Evolutionary conservation across 805 yeast genomes (phyloP).

Genomic region (Kurtzmaniella cleridarum): DNA sequence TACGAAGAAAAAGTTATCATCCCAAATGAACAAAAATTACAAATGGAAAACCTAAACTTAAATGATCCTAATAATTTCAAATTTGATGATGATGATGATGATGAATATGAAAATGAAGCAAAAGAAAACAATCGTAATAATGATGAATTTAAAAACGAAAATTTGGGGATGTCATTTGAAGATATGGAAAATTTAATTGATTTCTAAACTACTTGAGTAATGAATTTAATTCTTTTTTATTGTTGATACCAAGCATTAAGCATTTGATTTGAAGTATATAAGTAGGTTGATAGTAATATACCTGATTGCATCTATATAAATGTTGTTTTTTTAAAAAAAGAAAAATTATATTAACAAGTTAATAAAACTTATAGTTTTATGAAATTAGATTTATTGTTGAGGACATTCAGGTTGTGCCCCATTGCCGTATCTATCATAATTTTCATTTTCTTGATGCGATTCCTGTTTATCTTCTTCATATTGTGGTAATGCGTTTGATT

Average conservation of each 20-base stretch:
- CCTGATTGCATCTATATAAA: not conserved
- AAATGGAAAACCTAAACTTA: constrained; percentile 9
- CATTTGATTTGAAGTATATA: not conserved
- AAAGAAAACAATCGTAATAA: constrained; percentile 7
- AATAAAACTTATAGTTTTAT: not conserved
- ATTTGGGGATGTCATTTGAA: constrained; percentile 25
- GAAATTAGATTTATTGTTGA: constrained; percentile 14
- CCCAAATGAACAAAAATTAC: constrained; percentile 9
- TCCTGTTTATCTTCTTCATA: constrained; percentile 15
- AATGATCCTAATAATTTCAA: constrained; percentile 7
- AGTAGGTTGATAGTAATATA: not conserved
- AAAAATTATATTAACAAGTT: constrained; percentile 4
- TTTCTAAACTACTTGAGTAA: constrained; percentile 9
- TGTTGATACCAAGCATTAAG: no score
- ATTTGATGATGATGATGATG: constrained; percentile 8
- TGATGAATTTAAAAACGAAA: constrained; percentile 5
- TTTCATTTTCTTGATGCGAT: constrained; percentile 8
- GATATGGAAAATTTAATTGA: constrained; percentile 35
- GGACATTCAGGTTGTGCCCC: constrained; percentile 32
- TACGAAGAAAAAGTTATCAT: constrained; percentile 7
- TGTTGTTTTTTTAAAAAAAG: not conserved
- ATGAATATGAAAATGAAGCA: constrained; percentile 8
- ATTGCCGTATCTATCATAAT: constrained; percentile 9
- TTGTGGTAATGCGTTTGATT: constrained; percentile 22
- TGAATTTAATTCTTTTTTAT: no score